Base-by-base conservation (phyloP, 2,329 filamentous ascomycete genomes). In the Massarina eburnea region DNA sequence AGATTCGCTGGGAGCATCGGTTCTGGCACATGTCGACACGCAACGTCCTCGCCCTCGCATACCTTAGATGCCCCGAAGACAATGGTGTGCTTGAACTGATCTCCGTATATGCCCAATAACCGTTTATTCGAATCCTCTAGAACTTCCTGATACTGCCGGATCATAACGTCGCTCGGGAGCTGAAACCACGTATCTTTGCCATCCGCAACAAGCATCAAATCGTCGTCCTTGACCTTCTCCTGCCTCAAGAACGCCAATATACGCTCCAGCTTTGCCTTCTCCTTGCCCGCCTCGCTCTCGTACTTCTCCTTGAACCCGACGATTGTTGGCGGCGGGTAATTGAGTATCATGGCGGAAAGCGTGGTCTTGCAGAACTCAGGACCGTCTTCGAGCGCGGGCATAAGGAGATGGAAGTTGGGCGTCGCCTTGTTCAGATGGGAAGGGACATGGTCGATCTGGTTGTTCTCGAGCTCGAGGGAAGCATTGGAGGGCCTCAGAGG, bases 101-200 rank as follows among this genome's bases (percentile, higher is more conserved):
- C 8, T 2, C 78, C 78, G 51, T 82, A 82, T 30, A 73, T 75
- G 40, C 73, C 65, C 27, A 71, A 67, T 33, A 85, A 66, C 20
- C 77, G 74, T 24, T 67, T 63, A 51, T 86, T 82, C 21, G 77
- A 79, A 40, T 75, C 73, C n/a, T 73, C 69, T 15, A 80, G 62
- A 14, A 82, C 68, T 12, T 73, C 69, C 52, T 83, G 80, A 63
- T 86, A 88, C 34, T 84, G 77, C 52, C 78, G 71, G 20, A 88
- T 76, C 52, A 88, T 69, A 17, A 86, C 73, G 33, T 84, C 79
- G 2, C 81, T 78, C 0, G 83, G 82, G 2, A 88, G 71, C 62
- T 88, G 85, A 48, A 86, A 81, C 70, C 83, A 82, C 1, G 82
- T 74, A 47, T 87, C 82, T 61, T 81, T 78, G 1, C 80, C 82